These are phyloP conservation scores for Leucosporidium creatinivorum DNA, from an alignment of 768 basidiomycete genomes.

Conservation along the genomic window DNA sequence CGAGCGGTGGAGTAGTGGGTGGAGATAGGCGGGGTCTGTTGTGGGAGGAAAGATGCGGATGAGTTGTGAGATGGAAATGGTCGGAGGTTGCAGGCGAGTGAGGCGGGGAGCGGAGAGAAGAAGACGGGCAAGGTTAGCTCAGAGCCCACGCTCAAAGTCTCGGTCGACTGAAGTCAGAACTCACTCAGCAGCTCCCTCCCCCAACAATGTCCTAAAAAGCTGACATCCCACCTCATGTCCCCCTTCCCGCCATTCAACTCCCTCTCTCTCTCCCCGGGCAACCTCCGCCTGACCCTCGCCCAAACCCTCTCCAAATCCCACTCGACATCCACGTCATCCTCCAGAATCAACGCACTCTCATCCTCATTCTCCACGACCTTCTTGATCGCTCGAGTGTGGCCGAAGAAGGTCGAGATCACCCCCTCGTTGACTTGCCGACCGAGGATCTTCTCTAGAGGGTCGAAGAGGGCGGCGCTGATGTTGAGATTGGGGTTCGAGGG, in stretches of 20 bases:
- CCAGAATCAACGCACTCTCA: constrained; percentile 34
- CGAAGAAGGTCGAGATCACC: constrained; percentile 34
- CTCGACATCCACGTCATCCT: constrained; percentile 39
- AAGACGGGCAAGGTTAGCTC: background rate
- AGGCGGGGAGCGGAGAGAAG: background rate
- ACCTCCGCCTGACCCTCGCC: constrained; percentile 18
- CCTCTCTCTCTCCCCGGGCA: constrained; percentile 16
- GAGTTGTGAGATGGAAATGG: background rate
- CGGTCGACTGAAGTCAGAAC: background rate
- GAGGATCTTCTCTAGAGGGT: constrained; percentile 29
- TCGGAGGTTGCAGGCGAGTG: background rate
- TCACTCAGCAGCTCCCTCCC: constrained; percentile 32
- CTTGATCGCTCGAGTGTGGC: constrained; percentile 35
- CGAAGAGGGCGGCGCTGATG: constrained; percentile 23
- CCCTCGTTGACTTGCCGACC: constrained; percentile 33
- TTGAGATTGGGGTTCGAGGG: constrained; percentile 7
- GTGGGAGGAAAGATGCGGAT: background rate
- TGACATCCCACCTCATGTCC: constrained; percentile 27
- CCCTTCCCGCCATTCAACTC: background rate
- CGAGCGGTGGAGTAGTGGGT: constrained; percentile 34
- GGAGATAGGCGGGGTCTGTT: constrained; percentile 35
- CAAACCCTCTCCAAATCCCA: constrained; percentile 38
- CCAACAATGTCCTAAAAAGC: constrained; percentile 37
- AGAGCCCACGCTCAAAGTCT: background rate
- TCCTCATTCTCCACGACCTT: constrained; percentile 33